These are phyloP conservation scores for Rhodotorula sp. DNA, from an alignment of 1,284 basidiomycete species.

Conservation along the genomic window DNA sequence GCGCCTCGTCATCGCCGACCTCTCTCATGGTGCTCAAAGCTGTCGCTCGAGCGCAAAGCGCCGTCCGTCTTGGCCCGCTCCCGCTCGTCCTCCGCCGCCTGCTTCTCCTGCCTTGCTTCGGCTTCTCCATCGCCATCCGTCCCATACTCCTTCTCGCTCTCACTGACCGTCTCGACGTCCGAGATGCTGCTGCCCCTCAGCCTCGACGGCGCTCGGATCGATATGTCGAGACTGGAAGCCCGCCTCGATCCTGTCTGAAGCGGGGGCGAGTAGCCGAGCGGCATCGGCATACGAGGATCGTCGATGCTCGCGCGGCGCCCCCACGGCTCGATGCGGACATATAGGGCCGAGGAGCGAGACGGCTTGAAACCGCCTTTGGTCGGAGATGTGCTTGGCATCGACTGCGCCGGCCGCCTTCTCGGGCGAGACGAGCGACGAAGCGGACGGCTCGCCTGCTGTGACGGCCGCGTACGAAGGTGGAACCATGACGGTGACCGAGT, in stretches of 20 bases:
- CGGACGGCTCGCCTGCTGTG: neutral
- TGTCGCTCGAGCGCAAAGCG: neutral
- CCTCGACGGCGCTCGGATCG: neutral
- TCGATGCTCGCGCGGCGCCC: constrained; percentile 5
- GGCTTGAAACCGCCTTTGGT: neutral
- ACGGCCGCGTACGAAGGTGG: neutral
- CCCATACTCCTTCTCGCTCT: neutral
- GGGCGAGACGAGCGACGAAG: neutral
- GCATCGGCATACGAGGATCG: neutral
- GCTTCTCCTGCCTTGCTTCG: too few species aligned
- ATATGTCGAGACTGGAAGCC: neutral
- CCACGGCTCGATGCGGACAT: constrained; percentile 7
- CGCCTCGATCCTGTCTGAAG: neutral
- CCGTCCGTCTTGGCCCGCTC: neutral
- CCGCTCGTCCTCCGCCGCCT: neutral
- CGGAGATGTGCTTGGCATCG: neutral
- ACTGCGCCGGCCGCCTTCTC: neutral
- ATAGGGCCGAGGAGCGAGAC: neutral
- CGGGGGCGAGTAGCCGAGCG: neutral
- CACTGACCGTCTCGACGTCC: neutral
- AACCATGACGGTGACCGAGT: neutral
- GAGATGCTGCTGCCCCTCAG: neutral
- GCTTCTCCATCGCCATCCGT: neutral
- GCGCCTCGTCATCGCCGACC: neutral
- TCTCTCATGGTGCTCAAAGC: neutral